Conservation (phyloP, 2,329 filamentous ascomycete genomes). For the Coleophoma eucalyptorum region DNA sequence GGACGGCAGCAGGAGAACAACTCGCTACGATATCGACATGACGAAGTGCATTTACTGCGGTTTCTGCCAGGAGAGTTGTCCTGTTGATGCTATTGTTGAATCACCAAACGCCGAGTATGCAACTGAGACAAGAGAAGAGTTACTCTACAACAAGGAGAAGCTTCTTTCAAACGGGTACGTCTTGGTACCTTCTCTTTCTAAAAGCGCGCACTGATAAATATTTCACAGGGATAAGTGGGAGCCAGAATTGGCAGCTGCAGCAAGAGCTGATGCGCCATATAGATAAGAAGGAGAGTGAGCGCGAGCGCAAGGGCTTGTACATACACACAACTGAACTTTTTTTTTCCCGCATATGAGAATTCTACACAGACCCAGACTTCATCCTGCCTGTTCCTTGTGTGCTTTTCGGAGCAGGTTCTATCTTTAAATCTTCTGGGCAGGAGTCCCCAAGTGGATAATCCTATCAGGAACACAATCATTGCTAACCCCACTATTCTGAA, state of each 20-base stretch:
- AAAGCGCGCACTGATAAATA: conserved; percentile 85
- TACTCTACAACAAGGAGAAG: conserved; percentile 98
- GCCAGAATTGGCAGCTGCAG: conserved; percentile 88
- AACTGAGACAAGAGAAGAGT: conserved; percentile 81
- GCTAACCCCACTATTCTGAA: too few relatives aligned
- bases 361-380: too few relatives aligned
- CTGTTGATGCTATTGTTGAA: conserved; percentile 90
- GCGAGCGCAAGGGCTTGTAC: too few relatives aligned
- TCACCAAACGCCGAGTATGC: conserved; percentile 72
- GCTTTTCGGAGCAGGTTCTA: too few relatives aligned
- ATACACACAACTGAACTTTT: too few relatives aligned
- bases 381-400: too few relatives aligned
- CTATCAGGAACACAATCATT: too few relatives aligned
- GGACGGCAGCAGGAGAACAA: conserved; percentile 91
- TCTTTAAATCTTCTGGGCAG: too few relatives aligned
- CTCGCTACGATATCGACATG: conserved; percentile 99
- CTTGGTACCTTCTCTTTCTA: conserved; percentile 1
- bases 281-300: conserved; percentile 47
- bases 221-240: conserved; percentile 87
- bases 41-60: conserved; percentile 99
- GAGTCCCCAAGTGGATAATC: too few relatives aligned
- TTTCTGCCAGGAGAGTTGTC: conserved; percentile 98
- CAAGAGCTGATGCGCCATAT: conserved; percentile 91
- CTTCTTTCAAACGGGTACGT: conserved; percentile 78
- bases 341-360: too few relatives aligned